Evolutionary conservation across 352 stramenopile genomes (phyloP), one percentile per base, ranked within the genome.

Genomic region (Globisporangium camurandrum): DNA sequence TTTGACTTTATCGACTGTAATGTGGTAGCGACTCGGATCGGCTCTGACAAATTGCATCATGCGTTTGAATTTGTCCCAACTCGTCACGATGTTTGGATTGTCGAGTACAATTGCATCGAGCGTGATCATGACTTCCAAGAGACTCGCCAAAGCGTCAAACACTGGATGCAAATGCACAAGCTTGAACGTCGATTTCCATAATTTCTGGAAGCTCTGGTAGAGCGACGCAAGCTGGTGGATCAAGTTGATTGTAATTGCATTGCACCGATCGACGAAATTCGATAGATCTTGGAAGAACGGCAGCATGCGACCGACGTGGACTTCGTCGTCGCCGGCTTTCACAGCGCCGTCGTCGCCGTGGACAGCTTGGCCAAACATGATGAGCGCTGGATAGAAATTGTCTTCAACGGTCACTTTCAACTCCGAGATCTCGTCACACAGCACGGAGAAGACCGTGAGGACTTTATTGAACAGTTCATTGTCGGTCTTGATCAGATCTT

Each of bases 391-490:
- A 62, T 92, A 93, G 28, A 95, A 95, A 41, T 92, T 90, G 56
- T 91, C 76, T 61, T 95, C 83, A 22, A 93, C 87, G 1, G 84
- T 93, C 46, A 93, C 77, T 56, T 88, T 92, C 27, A 96, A 71
- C 64, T 95, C 81, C 9, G 77, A 87, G 42, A 95, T 95, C 48
- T 96, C 87, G 53, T 96, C 82, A 34, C 82, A 93, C 17, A 96
- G 63, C 37, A 94, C 84, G 3, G 84, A 83, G 63, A 96, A 93
- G 14, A 95, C 84, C 26, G 76, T 93, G 4, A 96, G 59, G 24
- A 94, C 84, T 49, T 94, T 94, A 64, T 94, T 93, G 49, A 94
- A 92, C 24, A 93, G 62, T 48, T 94, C 84, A 23, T 94, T 94
- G 69, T 94, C 84, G 6, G 84, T 94, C 33, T 86, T 86, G 57